Evolutionary conservation across 2,329 filamentous ascomycete genomes (phyloP), one percentile per base, ranked within the genome.

Genomic region (Ophiostoma novo-ulmi): DNA sequence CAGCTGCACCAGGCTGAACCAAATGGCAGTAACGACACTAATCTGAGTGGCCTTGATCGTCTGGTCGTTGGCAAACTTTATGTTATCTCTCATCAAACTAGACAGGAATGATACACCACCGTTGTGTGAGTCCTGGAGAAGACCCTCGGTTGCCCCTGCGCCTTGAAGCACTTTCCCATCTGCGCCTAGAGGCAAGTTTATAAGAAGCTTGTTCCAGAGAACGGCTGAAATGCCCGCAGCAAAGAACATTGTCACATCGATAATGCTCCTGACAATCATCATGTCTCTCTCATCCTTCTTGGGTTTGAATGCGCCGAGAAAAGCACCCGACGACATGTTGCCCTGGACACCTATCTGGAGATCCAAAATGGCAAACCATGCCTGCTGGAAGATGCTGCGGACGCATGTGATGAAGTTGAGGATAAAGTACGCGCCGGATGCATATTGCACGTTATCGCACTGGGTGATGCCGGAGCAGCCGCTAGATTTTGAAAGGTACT

Each of bases 381-480:
- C 52, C 52, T 58, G 52, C n/a, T 58, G n/a, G n/a, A 58, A 58
- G 22, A 58, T 26, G n/a, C 52, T 58, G 52, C 26, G 52, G n/a
- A 58, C 10, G 52, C 52, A 10, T 4, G 52, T 58, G 22, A 58
- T 5, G 7, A 22, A 58, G 13, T 58, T 58, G 52, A 58, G 52
- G 22, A 58, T 26, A 31, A 26, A 26, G 52, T 58, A 58, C 5
- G 22, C 52, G 4, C 52, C 52, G 22, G 22, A 22, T 11, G 52
- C 52, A 2, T 14, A 13, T 22, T 58, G 52, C 3, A 58, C 52
- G 11, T 58, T 22, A 10, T 58, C 52, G 22, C 52, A 31, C 10
- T 58, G 52, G 52, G 31, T 58, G 22, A 31, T 58, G 8, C 10
- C 22, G 52, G n/a, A 26, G 52, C 52, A 58, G n/a, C 52, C 11